These are phyloP conservation scores for Skeletonema costatum DNA, from an alignment of 108 stramenopile genomes.

Conservation along the genomic window DNA sequence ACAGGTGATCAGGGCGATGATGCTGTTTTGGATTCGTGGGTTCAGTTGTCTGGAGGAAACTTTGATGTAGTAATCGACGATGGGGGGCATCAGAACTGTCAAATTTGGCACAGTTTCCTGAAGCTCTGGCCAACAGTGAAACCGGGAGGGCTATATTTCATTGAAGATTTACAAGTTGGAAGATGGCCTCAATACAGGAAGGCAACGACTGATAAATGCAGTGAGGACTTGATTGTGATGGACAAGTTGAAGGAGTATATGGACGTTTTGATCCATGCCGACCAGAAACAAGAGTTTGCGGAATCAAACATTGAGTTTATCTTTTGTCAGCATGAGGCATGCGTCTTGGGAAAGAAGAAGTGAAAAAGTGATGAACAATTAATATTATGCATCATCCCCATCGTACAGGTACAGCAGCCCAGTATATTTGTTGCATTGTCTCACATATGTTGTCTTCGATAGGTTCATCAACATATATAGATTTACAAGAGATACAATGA, in stretches of 20 bases:
- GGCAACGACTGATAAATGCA: background rate
- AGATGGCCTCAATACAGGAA: background rate
- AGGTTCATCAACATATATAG: too few species aligned
- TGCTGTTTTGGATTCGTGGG: slow-evolving; percentile 24
- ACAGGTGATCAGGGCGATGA: slow-evolving; percentile 33
- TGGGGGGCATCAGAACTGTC: slow-evolving; percentile 33
- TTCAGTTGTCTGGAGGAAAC: slow-evolving; percentile 16
- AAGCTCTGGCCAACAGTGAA: slow-evolving; percentile 26
- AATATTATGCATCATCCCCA: too few species aligned
- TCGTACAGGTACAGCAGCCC: too few species aligned
- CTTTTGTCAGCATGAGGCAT: slow-evolving; percentile 13
- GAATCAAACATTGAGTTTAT: slow-evolving; percentile 4
- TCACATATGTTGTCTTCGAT: too few species aligned
- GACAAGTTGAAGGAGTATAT: background rate
- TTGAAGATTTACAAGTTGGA: slow-evolving; percentile 30
- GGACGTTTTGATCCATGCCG: background rate
- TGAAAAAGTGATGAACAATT: too few species aligned
- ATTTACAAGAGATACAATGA: too few species aligned
- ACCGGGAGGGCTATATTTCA: slow-evolving; percentile 23
- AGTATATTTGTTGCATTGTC: too few species aligned
- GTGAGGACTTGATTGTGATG: background rate
- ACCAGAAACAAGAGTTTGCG: background rate
- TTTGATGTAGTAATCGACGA: slow-evolving; percentile 39
- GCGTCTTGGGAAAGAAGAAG: slow-evolving; percentile 10
- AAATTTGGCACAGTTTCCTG: slow-evolving; percentile 17